Percentiles rank a stretch among this genome's conserved stretches.
Conservation (phyloP, 805 yeast genomes). For the Saccharomycopsis malanga region DNA sequence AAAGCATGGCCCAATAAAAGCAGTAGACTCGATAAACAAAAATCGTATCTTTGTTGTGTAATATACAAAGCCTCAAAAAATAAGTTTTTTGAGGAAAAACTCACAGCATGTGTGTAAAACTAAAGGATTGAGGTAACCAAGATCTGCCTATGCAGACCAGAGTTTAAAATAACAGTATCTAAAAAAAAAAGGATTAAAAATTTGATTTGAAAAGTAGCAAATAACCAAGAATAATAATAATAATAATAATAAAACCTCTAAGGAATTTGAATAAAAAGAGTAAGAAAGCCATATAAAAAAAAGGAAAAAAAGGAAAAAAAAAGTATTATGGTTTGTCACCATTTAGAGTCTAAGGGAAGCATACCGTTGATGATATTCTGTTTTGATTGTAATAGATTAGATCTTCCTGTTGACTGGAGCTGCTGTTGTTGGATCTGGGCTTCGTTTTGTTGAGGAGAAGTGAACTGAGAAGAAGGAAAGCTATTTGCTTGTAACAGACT, state of each 20-base stretch:
- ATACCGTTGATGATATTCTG: slow-evolving; percentile 10
- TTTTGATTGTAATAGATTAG: not conserved
- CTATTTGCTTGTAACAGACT: not conserved
- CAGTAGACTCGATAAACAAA: no score
- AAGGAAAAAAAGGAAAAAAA: not conserved
- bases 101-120: no score
- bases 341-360: slow-evolving; percentile 9
- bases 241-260: not conserved
- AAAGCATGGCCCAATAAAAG: not conserved
- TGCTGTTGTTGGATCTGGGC: not conserved
- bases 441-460: not conserved
- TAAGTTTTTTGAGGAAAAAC: not conserved
- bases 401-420: not conserved
- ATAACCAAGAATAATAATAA: no score
- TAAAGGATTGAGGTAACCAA: no score
- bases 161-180: no score
- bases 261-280: not conserved
- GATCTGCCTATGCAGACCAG: no score
- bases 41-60: no score
- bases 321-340: no score
- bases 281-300: not conserved
- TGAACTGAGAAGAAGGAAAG: not conserved
- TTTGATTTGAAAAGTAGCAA: no score
- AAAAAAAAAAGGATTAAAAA: no score
- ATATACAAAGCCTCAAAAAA: not conserved